phyloP scores from a whole-genome alignment of 78 protist species.

The Fonticula alba region DNA sequence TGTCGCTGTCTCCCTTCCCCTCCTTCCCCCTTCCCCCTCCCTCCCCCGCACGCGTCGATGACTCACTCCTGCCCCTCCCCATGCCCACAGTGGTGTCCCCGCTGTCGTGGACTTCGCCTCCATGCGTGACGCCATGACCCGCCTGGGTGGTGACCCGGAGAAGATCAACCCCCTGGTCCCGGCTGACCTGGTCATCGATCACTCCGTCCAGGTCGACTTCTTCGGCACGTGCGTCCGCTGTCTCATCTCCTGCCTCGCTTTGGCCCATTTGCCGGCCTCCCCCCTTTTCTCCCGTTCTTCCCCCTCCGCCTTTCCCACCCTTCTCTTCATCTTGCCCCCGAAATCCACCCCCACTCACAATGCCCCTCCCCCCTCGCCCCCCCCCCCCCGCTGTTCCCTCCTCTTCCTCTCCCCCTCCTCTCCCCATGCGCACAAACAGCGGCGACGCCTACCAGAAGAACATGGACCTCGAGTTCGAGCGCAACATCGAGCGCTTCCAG shows the following conservation, averaged over 20 bases:
- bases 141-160: constrained; percentile 68
- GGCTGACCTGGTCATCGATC: constrained; percentile 66
- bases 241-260: background rate
- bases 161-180: constrained; percentile 67
- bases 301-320: background rate
- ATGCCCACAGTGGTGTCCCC: constrained; percentile 42
- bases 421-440: background rate
- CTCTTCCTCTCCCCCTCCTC: too few relatives aligned
- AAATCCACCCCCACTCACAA: background rate
- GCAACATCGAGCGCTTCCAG: constrained; percentile 58
- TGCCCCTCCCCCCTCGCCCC: too few relatives aligned
- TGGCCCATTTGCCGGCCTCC: background rate
- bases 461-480: constrained; percentile 42
- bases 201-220: constrained; percentile 53
- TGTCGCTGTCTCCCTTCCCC: background rate
- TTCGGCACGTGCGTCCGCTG: constrained; percentile 14
- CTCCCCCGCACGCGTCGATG: background rate
- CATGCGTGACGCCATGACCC: constrained; percentile 52
- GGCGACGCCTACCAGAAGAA: constrained; percentile 37
- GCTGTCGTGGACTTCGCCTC: constrained; percentile 60
- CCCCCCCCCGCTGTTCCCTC: background rate
- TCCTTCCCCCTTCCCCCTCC: constrained; percentile 2
- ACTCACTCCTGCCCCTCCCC: background rate
- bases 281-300: background rate
- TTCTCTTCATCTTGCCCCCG: background rate